phyloP scores from a whole-genome alignment of 208 protist genomes.

The Leishmania aethiopica region DNA sequence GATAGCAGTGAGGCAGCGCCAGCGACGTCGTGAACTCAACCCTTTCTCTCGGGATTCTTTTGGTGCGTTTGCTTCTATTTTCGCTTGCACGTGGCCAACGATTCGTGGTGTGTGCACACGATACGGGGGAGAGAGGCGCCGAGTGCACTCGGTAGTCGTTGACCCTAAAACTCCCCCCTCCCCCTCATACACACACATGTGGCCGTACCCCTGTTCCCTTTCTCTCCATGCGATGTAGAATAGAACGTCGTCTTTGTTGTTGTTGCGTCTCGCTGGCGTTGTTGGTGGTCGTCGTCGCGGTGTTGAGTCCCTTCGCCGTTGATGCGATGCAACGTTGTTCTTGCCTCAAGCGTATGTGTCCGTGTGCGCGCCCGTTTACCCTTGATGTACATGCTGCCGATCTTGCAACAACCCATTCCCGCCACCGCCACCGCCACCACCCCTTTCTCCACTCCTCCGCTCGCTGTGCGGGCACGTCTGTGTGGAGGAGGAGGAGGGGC shows the following conservation, averaged over 20 bases:
- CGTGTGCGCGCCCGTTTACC: not conserved
- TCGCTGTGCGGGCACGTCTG: not conserved
- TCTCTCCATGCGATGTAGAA: not conserved
- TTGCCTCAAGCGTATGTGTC: not conserved
- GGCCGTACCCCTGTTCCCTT: not conserved
- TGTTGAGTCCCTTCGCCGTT: not conserved
- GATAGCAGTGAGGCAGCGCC: not conserved
- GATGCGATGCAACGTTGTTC: not conserved
- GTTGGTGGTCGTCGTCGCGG: not conserved
- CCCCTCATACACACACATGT: not conserved
- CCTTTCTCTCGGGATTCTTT: not conserved
- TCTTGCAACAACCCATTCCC: not conserved
- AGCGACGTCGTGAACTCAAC: not conserved
- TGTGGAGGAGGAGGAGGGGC: not conserved
- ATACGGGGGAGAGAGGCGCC: not conserved
- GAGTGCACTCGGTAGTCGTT: not conserved
- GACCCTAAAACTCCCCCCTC: not conserved
- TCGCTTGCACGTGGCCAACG: not conserved
- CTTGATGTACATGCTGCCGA: not conserved
- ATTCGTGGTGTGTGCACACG: not conserved
- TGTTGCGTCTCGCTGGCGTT: too few relatives aligned
- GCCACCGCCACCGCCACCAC: not conserved
- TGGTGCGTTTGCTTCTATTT: not conserved
- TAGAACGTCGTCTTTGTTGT: not conserved
- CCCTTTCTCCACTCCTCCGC: not conserved